These are phyloP conservation scores for Pouteria glomerata DNA, from an alignment of 148 eudicot genomes.

Conservation along the genomic window DNA sequence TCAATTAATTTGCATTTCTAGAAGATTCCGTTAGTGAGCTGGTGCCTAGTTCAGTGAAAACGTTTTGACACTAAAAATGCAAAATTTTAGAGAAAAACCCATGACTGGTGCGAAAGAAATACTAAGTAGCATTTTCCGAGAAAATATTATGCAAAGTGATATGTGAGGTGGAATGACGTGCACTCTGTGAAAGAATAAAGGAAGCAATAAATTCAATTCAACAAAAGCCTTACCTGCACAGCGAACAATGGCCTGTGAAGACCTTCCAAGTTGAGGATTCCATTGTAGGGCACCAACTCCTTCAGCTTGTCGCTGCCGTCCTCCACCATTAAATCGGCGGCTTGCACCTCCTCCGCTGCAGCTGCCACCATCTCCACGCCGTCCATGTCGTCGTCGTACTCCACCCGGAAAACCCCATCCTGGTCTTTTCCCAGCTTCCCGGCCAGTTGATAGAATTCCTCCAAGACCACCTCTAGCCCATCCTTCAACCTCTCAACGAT, in stretches of 20 bases:
- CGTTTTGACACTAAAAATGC: too few species aligned
- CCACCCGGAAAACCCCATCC: slow-evolving; percentile 83
- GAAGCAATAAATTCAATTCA: too few species aligned
- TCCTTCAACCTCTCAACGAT: slow-evolving; percentile 53
- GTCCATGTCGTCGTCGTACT: slow-evolving; percentile 72
- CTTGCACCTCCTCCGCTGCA: slow-evolving; percentile 26
- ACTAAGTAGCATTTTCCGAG: too few species aligned
- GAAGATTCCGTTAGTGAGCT: too few species aligned
- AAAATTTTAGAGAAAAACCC: too few species aligned
- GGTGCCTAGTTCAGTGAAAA: too few species aligned
- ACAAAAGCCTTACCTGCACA: slow-evolving; percentile 92
- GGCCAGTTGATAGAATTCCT: slow-evolving; percentile 76
- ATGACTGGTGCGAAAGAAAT: too few species aligned
- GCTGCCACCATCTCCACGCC: slow-evolving; percentile 80
- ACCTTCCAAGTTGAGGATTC: slow-evolving; percentile 76
- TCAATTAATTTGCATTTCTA: too few species aligned
- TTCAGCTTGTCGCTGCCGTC: slow-evolving; percentile 49
- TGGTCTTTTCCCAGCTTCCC: slow-evolving; percentile 74
- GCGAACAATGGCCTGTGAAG: slow-evolving; percentile 69
- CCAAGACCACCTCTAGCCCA: slow-evolving; percentile 58
- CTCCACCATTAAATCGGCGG: slow-evolving; percentile 39
- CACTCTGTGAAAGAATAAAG: too few species aligned
- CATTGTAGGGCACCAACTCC: slow-evolving; percentile 71
- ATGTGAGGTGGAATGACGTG: too few species aligned
- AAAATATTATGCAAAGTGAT: too few species aligned